Conservation (phyloP, 768 basidiomycete genomes). For the Termitomyces sp. region DNA sequence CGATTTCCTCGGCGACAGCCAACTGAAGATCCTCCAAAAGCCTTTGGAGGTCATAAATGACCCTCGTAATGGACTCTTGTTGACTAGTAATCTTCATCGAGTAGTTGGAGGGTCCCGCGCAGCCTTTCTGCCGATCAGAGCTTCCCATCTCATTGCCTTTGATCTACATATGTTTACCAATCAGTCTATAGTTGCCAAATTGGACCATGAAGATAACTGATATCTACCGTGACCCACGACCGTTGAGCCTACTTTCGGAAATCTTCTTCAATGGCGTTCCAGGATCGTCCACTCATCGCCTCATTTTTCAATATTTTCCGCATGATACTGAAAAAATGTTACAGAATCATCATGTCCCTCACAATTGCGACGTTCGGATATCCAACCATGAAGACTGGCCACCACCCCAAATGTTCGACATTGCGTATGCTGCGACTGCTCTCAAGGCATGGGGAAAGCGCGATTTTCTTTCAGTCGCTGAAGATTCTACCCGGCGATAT, state of each 20-base stretch:
- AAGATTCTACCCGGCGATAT: too few species aligned
- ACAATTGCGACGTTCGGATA: background rate
- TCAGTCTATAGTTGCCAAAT: background rate
- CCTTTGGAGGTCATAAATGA: background rate
- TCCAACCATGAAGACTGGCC: background rate
- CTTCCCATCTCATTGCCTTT: background rate
- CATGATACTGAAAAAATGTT: too few species aligned
- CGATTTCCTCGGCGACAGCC: background rate
- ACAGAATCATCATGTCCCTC: background rate
- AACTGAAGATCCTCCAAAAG: background rate
- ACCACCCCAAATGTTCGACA: background rate
- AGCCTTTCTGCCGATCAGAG: background rate
- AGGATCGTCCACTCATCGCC: background rate
- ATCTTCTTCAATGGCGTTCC: background rate
- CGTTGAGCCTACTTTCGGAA: too few species aligned
- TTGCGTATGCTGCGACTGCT: background rate
- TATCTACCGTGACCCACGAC: too few species aligned
- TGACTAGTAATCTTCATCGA: background rate
- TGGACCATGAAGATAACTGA: background rate
- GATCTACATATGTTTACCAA: too few species aligned
- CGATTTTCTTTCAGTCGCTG: too few species aligned
- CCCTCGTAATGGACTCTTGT: background rate
- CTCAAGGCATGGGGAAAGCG: background rate
- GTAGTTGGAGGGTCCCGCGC: background rate
- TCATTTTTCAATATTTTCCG: background rate